Evolutionary conservation across 2,329 filamentous ascomycete species (phyloP).

Genomic region (Fusarium pseudonygamai): DNA sequence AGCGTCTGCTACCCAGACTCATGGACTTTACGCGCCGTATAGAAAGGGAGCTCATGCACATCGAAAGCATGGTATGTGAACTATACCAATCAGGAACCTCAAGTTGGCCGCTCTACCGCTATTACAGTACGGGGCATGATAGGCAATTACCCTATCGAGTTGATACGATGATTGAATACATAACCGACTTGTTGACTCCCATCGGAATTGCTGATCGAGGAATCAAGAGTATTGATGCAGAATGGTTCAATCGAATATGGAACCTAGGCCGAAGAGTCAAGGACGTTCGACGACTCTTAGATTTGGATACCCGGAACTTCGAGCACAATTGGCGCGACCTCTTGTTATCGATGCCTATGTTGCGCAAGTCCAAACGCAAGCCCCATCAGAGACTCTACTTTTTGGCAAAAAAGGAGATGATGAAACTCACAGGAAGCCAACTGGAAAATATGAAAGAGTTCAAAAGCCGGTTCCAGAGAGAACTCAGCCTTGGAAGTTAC

Average conservation of each 20-base stretch:
- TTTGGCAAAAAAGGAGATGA: slow-evolving; percentile 38
- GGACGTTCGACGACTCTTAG: slow-evolving; percentile 23
- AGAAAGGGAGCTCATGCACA: slow-evolving; percentile 25
- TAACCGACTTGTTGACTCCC: neutral
- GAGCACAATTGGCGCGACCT: slow-evolving; percentile 34
- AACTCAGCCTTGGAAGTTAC: slow-evolving; percentile 19
- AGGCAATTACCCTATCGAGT: slow-evolving; percentile 3
- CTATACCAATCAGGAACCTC: slow-evolving; percentile 27
- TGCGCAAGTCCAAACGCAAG: slow-evolving; percentile 36
- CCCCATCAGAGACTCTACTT: slow-evolving; percentile 31
- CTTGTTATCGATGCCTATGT: slow-evolving; percentile 36
- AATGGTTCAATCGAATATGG: slow-evolving; percentile 30
- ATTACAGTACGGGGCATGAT: neutral
- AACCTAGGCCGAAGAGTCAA: slow-evolving; percentile 4
- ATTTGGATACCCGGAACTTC: neutral
- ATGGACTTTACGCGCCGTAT: slow-evolving; percentile 22
- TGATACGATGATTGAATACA: neutral
- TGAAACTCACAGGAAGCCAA: slow-evolving; percentile 17
- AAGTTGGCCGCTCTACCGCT: slow-evolving; percentile 26
- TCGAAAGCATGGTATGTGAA: slow-evolving; percentile 39
- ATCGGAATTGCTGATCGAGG: neutral
- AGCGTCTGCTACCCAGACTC: slow-evolving; percentile 28
- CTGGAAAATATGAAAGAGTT: slow-evolving; percentile 23
- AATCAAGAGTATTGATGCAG: neutral
- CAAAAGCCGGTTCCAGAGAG: slow-evolving; percentile 8